phyloP scores from a whole-genome alignment of 2,329 filamentous ascomycete genomes.

The Fusarium liriodendri region DNA sequence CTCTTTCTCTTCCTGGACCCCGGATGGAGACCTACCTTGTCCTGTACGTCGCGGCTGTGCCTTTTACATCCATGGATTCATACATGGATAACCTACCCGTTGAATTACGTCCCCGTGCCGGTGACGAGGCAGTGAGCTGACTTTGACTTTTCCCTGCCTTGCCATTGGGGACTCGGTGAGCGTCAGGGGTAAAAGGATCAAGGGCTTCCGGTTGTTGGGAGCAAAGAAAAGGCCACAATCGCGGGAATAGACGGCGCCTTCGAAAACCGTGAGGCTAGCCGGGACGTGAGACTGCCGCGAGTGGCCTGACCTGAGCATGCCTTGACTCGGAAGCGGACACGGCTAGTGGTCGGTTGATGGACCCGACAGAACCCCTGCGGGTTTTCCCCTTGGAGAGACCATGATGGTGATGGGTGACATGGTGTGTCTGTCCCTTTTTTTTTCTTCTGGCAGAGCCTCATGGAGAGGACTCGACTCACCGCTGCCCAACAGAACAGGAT shows the following conservation, averaged over 20 bases:
- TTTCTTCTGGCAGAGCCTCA: slow-evolving; percentile 27
- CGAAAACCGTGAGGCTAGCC: not conserved
- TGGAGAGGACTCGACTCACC: slow-evolving; percentile 7
- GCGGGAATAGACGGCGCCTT: slow-evolving; percentile 23
- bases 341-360: slow-evolving; percentile 8
- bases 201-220: slow-evolving; percentile 18
- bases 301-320: slow-evolving; percentile 25
- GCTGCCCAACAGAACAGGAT: slow-evolving; percentile 9
- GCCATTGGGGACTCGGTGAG: slow-evolving; percentile 8
- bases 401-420: not conserved
- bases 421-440: not conserved
- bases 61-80: not conserved
- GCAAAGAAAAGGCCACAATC: slow-evolving; percentile 18
- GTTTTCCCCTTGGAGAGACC: slow-evolving; percentile 1
- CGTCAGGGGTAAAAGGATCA: not conserved
- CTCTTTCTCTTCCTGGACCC: not conserved
- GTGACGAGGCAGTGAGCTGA: slow-evolving; percentile 2
- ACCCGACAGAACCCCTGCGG: slow-evolving; percentile 13
- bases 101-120: not conserved
- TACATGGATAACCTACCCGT: not conserved
- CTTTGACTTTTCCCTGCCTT: slow-evolving; percentile 10
- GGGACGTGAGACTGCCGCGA: not conserved
- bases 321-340: slow-evolving; percentile 12
- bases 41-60: not conserved
- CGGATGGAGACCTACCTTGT: not conserved